Conservation (phyloP, 2,329 filamentous ascomycete species). For the Cyphellophora attinorum region DNA sequence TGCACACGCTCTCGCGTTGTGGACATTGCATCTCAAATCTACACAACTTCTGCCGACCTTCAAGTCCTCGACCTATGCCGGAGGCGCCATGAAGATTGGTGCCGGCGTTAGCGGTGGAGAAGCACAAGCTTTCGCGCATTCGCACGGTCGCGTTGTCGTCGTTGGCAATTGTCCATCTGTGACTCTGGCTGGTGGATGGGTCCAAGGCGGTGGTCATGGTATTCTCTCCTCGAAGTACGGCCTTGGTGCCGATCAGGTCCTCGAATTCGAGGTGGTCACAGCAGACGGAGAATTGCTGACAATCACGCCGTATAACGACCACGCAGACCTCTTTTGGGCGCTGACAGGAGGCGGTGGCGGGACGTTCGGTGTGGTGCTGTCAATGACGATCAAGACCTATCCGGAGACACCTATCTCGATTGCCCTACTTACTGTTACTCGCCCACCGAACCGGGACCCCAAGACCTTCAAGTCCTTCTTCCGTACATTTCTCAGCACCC, state of each 20-base stretch:
- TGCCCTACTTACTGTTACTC: neutral
- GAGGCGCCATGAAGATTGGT: constrained; percentile 43
- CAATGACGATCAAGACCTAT: constrained; percentile 33
- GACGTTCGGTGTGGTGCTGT: constrained; percentile 33
- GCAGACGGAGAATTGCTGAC: constrained; percentile 36
- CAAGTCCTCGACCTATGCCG: constrained; percentile 6
- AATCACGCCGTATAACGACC: constrained; percentile 29
- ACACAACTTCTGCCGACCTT: constrained; percentile 8
- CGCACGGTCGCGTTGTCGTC: constrained; percentile 39
- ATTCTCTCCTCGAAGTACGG: constrained; percentile 42
- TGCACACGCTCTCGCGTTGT: constrained; percentile 26
- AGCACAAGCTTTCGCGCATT: constrained; percentile 41
- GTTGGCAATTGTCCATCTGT: constrained; percentile 48
- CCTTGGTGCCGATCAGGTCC: constrained; percentile 41
- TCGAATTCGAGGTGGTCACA: constrained; percentile 40
- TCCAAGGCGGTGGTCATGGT: constrained; percentile 45
- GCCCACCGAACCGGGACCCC: neutral
- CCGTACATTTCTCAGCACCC: constrained; percentile 27
- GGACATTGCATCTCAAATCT: constrained; percentile 33
- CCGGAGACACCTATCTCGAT: constrained; percentile 21
- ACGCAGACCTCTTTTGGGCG: constrained; percentile 41
- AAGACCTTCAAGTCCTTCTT: constrained; percentile 42
- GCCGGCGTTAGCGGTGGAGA: constrained; percentile 46
- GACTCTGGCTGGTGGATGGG: constrained; percentile 39
- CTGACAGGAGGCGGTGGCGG: constrained; percentile 46